Evolutionary conservation across 192 early-diverging fungal species (phyloP), one percentile per base, ranked within the genome.

Genomic region (Glomus cerebriforme): DNA sequence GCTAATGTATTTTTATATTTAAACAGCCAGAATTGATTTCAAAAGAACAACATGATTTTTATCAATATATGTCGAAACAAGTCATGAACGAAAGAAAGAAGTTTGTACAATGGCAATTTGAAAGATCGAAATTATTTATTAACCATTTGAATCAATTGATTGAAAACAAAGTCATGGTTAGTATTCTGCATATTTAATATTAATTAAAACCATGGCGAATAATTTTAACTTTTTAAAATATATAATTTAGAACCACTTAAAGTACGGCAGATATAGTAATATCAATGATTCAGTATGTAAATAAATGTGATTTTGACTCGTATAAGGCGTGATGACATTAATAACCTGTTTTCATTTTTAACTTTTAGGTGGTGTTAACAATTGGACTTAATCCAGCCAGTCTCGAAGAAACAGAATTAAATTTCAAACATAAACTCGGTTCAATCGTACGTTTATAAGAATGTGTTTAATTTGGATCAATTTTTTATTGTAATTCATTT

Each of bases 201-300:
- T 62, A 24, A 17, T 75, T 6, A 10, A 7, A 17, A 47, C 34
- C 39, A 24, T 60, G 27, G 13, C 3, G 19, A 64, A 68, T 29
- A 22, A 62, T 39, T 22, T 64, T 39, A 35, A 60, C 15, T 29
- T 12, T 0, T 77, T 13, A 19, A 27, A 0, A 59, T 59, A 45
- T 63, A 37, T 62, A 9, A 26, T 60, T 47, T 31, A 78, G 77
- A 19, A 37, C 3, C 66, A 68, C n/a, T 35, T 66, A 29, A 45
- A 19, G 19, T 24, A 49, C 17, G 27, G 60, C 6, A 49, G 77
- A 49, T 10, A 45, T 31, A 29, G 45, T 10, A 29, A 58, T 54
- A 47, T 54, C 15, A 69, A 66, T n/a, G 60, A 59, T 68, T 63
- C 77, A 7, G 77, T 78, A 59, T 22, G 77, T 58, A 66, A 15